Percentiles rank a stretch among this genome's conserved stretches.
These are phyloP conservation scores for Graphium sp. DNA, from an alignment of 2,329 filamentous ascomycete genomes.

Conservation along the genomic window DNA sequence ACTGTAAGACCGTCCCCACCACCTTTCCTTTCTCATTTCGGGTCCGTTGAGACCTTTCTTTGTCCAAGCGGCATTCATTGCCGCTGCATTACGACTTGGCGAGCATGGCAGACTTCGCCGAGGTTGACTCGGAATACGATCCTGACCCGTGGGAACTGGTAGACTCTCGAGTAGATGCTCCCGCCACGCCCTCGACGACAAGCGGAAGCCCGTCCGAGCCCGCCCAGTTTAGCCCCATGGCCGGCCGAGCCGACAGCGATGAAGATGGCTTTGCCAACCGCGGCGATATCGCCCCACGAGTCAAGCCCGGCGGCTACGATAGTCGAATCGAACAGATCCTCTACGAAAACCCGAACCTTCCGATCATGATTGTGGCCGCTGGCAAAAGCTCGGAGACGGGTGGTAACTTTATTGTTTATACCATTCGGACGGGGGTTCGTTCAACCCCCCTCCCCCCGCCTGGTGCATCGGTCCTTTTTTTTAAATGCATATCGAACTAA, in stretches of 20 bases:
- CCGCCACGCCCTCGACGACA: conserved; percentile 57
- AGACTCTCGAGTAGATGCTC: conserved; percentile 45
- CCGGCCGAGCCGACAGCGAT: conserved; percentile 18
- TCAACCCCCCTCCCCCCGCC: conserved; percentile 1
- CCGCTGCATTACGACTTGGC: conserved; percentile 14
- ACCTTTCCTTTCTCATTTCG: too few species aligned
- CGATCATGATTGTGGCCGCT: conserved; percentile 84
- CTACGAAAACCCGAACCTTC: conserved; percentile 80
- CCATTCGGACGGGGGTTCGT: conserved; percentile 79
- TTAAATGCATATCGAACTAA: conserved; percentile 3
- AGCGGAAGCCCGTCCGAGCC: conserved; percentile 26
- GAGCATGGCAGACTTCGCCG: conserved; percentile 22
- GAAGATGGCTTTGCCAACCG: conserved; percentile 28
- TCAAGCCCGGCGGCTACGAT: conserved; percentile 76
- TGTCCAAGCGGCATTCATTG: conserved; percentile 10
- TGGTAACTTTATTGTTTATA: conserved; percentile 91
- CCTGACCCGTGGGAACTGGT: conserved; percentile 25
- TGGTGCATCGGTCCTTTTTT: conserved; percentile 1
- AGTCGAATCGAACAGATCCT: conserved; percentile 95
- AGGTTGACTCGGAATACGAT: too few species aligned
- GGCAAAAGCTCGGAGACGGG: conserved; percentile 90
- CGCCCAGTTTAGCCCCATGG: conserved; percentile 6
- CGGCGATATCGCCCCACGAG: conserved; percentile 30
- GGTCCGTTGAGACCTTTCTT: neutral
- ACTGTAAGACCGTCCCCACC: conserved; percentile 40